These are phyloP conservation scores for Penicillium sp. DNA, from an alignment of 2,329 filamentous ascomycete species.

Conservation along the genomic window DNA sequence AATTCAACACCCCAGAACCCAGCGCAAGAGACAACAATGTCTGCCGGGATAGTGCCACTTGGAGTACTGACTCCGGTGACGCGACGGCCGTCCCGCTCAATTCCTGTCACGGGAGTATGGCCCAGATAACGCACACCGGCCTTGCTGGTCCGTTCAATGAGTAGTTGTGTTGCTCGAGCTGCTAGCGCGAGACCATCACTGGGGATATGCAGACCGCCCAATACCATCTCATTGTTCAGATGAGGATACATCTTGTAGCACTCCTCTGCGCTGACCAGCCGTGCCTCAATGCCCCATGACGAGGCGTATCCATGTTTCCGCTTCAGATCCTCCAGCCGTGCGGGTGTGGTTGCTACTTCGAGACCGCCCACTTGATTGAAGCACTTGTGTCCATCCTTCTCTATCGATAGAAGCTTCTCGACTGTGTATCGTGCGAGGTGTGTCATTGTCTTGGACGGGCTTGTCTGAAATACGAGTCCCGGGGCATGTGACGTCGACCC, in stretches of 20 bases:
- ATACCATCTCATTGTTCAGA: constrained; percentile 46
- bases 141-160: constrained; percentile 50
- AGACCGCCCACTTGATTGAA: constrained; percentile 57
- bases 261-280: constrained; percentile 45
- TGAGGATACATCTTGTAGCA: constrained; percentile 49
- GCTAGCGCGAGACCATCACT: constrained; percentile 54
- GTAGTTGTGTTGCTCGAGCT: constrained; percentile 52
- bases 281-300: constrained; percentile 53
- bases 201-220: constrained; percentile 54
- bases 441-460: constrained; percentile 42
- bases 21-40: constrained; percentile 55
- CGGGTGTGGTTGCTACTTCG: constrained; percentile 54
- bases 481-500: constrained; percentile 59
- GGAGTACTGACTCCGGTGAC: constrained; percentile 52
- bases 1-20: constrained; percentile 60
- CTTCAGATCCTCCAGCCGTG: constrained; percentile 53
- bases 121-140: constrained; percentile 53
- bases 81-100: constrained; percentile 42
- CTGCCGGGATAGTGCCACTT: constrained; percentile 45
- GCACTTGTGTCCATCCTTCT: constrained; percentile 43
- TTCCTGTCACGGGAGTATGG: constrained; percentile 50
- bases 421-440: constrained; percentile 54
- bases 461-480: constrained; percentile 57
- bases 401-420: constrained; percentile 50
- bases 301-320: constrained; percentile 53